Evolutionary conservation across 352 stramenopile genomes (phyloP), one percentile per base, ranked within the genome.

Genomic region (Globisporangium emineosum): DNA sequence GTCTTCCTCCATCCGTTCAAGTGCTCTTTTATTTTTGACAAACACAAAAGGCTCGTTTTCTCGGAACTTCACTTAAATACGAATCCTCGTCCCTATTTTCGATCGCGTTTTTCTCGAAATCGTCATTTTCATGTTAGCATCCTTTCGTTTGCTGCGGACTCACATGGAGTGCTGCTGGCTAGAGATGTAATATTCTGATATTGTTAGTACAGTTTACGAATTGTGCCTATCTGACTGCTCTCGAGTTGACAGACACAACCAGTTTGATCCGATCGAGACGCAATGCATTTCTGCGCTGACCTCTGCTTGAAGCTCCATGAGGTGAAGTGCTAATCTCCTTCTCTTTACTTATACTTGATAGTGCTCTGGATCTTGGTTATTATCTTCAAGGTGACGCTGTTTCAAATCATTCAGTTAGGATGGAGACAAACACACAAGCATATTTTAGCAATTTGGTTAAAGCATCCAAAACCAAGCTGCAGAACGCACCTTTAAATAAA

Each of bases 401-500:
- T 42, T 70, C 40, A 9, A n/a, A 53, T 13, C 43, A 37, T n/a
- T 27, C 29, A 49, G 13, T 17, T 29, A 15, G 40, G 40, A 45
- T 21, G 15, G 40, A 45, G 40, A 33, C 54, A 58, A n/a, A 19
- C 35, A 59, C 35, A 9, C 9, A 56, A 53, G 25, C n/a, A 13
- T 10, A 50, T 60, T 32, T 60, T 23, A 62, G 19, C 15, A 27
- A 32, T 5, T 32, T 32, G 29, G 2, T 32, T 5, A 2, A 32
- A 2, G 5, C 2, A 5, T 6, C 29, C 2, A 32, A 5, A 27
- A 13, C 6, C 29, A 29, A 21, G 52, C 19, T 40, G 10, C 19
- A 58, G 13, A 13, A 2, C 3, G 17, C 63, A 94, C 85, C 77
- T 94, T 91, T 72, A 94, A 83, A 78, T 92, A 94, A 67, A 81